Base-by-base conservation (phyloP, 2,329 filamentous ascomycete genomes). In the Colletotrichum karsti region DNA sequence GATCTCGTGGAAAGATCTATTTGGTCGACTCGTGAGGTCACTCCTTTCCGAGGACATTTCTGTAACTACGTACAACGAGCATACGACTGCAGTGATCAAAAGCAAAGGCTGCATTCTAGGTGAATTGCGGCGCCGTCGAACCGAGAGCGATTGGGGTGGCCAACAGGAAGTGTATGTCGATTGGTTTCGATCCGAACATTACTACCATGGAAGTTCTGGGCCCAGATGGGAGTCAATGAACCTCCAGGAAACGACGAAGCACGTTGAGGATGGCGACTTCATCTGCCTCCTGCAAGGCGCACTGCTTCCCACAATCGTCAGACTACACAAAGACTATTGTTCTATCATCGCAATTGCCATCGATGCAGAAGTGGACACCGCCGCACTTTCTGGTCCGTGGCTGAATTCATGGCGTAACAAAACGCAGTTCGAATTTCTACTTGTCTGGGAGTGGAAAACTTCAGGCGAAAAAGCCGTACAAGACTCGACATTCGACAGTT, bases 51-150 rank as follows among this genome's bases (percentile, higher is more conserved):
- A 1, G 0, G 15, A 12, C 0, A 3, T 3, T 1, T 28, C 7
- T 1, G 2, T 48, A 2, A 3, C 44, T 7, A 48, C 13, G 2
- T 8, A 5, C 3, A 6, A 48, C 3, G 20, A 13, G 13, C 1
- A 15, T 15, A 1, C 7, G 7, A 28, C 13, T n/a, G 22, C 22
- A 3, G 4, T 48, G 7, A 10, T 48, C 13, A 48, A 0, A 3
- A 48, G 7, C 24, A 13, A 0, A 9, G 20, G 18, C 13, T 4
- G 22, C 1, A 20, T 48, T 3, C 2, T 48, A 48, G 44, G 44
- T 20, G 2, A 0, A 46, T 18, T 46, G 1, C 1, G 0, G 0
- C 1, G 0, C 2, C 18, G 2, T 7, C 3, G 2, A 26, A 0
- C 2, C 1, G 3, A n/a, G 7, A 8, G 24, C 2, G 24, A 2